Evolutionary conservation across 169 alveolate genomes (phyloP).

Genomic region (Eimeria brunetti): DNA sequence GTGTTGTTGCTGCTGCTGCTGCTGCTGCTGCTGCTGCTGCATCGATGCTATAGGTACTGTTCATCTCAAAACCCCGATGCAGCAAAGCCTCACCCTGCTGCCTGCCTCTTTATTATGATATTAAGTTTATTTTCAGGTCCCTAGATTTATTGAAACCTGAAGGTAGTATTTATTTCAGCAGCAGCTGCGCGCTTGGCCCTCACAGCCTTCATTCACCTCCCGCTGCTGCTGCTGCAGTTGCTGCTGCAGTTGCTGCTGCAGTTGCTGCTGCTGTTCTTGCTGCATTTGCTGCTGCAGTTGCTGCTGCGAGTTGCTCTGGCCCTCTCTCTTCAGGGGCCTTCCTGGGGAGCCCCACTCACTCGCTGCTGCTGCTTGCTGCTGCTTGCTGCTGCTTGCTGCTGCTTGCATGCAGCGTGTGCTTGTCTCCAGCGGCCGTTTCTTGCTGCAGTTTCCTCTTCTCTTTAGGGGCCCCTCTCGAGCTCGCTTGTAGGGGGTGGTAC

Average conservation of each 20-base stretch:
- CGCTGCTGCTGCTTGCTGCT: not conserved
- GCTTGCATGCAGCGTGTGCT: not conserved
- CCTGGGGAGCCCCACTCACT: not conserved
- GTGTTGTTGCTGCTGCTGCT: no score
- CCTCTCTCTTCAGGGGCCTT: not conserved
- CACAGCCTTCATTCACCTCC: no score
- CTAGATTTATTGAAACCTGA: no score
- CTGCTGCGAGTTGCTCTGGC: no score
- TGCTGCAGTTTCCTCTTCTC: not conserved
- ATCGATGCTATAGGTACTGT: no score
- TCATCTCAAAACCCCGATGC: no score
- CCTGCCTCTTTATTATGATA: not conserved
- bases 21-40: not conserved
- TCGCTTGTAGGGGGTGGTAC: not conserved
- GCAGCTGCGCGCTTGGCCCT: not conserved
- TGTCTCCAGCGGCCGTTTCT: not conserved
- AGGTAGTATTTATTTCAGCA: not conserved
- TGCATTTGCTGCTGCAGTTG: no score
- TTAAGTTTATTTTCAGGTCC: not conserved
- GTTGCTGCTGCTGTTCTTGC: not conserved
- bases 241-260: not conserved
- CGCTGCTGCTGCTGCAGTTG: no score
- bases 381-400: no score
- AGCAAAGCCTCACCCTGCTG: not conserved
- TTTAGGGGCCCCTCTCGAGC: not conserved